A percentile compares a stretch with the other conserved stretches of the same genome.
Evolutionary conservation across 352 stramenopile genomes (phyloP).

Genomic region (Pythium brachiatum): DNA sequence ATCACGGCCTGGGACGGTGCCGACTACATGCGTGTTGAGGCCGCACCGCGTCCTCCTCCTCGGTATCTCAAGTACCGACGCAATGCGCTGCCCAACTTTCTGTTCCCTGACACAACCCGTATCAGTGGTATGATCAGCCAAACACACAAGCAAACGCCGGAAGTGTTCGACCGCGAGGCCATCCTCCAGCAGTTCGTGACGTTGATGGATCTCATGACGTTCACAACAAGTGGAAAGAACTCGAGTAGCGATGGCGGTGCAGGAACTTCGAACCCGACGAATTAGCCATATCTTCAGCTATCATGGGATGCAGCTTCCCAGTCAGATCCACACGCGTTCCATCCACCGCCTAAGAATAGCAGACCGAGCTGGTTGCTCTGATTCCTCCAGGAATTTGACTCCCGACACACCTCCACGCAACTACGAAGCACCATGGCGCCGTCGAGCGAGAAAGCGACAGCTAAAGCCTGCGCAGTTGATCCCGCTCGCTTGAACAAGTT

Average conservation of each 20-base stretch:
- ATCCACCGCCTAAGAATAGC: not conserved
- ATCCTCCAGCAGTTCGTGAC: conserved; percentile 51
- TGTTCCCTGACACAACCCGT: conserved; percentile 66
- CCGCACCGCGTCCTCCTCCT: conserved; percentile 37
- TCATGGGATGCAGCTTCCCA: too few relatives aligned
- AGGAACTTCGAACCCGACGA: not conserved
- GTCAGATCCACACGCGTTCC: too few relatives aligned
- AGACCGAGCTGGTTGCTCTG: not conserved
- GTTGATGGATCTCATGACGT: conserved; percentile 35
- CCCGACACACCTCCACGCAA: not conserved
- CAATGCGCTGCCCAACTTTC: conserved; percentile 55
- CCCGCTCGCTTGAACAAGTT: conserved; percentile 56
- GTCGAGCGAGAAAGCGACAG: not conserved
- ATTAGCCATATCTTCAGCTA: not conserved
- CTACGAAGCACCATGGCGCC: not conserved
- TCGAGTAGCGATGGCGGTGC: not conserved
- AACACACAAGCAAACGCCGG: conserved; percentile 30
- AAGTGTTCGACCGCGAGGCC: conserved; percentile 50
- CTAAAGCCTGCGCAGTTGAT: conserved; percentile 32
- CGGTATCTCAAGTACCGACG: conserved; percentile 41
- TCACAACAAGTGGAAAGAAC: conserved; percentile 16
- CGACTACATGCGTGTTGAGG: conserved; percentile 31
- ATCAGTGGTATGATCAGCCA: conserved; percentile 54
- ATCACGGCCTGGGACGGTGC: conserved; percentile 51
- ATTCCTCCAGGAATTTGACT: not conserved